Percentiles rank a stretch among this genome's conserved stretches.
Conservation (phyloP, 768 basidiomycete genomes). For the Russula griseocarnosa region DNA sequence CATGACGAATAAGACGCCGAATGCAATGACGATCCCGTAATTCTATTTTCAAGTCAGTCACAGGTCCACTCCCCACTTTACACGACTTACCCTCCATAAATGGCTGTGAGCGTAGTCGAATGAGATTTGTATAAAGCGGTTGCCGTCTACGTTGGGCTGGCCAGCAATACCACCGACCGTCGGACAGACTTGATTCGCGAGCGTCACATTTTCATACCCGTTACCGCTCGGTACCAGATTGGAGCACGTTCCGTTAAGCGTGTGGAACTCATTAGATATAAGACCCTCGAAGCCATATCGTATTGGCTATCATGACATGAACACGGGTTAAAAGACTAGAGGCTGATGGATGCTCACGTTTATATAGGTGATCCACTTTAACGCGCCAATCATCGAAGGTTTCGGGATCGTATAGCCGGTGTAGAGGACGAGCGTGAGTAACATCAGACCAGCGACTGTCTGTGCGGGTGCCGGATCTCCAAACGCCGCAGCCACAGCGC, state of each 20-base stretch:
- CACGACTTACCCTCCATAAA: conserved; percentile 45
- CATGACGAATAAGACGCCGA: conserved; percentile 54
- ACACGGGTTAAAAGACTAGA: background rate
- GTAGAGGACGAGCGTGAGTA: conserved; percentile 54
- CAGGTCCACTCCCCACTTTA: background rate
- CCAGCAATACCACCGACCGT: conserved; percentile 63
- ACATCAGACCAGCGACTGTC: conserved; percentile 49
- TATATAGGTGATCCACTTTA: conserved; percentile 63
- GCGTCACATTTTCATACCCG: conserved; percentile 51
- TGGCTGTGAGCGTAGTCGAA: conserved; percentile 43
- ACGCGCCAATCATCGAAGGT: conserved; percentile 61
- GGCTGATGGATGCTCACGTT: conserved; percentile 43
- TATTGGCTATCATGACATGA: conserved; percentile 47
- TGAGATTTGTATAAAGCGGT: conserved; percentile 47
- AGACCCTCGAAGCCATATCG: conserved; percentile 71
- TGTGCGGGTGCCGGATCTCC: conserved; percentile 58
- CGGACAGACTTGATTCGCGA: conserved; percentile 73
- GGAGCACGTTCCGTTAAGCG: conserved; percentile 57
- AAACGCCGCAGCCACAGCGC: conserved; percentile 58
- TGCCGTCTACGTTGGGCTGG: conserved; percentile 56
- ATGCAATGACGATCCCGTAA: conserved; percentile 65
- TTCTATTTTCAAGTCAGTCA: conserved; percentile 40
- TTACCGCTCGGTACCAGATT: conserved; percentile 58
- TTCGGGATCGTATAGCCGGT: conserved; percentile 59
- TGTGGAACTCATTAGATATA: conserved; percentile 79